Evolutionary conservation across 768 basidiomycete genomes (phyloP), one percentile per base, ranked within the genome.

Genomic region (Pisolithus orientalis): DNA sequence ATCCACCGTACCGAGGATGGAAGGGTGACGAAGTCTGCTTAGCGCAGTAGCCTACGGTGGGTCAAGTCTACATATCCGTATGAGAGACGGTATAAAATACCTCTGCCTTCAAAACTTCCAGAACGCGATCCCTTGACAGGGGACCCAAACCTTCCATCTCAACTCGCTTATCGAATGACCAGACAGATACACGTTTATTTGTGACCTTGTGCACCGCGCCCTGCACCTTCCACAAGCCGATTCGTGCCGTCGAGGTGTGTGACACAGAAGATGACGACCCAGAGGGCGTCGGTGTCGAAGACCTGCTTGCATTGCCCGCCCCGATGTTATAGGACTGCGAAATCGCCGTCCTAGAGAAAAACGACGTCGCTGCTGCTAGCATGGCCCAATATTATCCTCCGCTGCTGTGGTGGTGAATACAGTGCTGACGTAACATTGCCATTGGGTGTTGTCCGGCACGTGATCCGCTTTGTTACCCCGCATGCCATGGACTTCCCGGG

Each of bases 21-120:
- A 94, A 4, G 96, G 96, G 71, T 98, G 95, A 31, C 96, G 79
- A 42, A 98, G 72, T 57, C 85, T 80, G 27, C 90, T 82, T 17
- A 97, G 73, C 3, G 93, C 87, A 54, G 87, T 80, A 4, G 88
- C 90, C 94, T 94, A 54, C 10, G n/a, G 50, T 43, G 49, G 39
- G 38, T 64, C 13, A 65, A 57, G 38, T 28, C 21, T 17, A 9
- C 9, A 25, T 27, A 38, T 47, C 55, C 39, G 42, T 17, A 32
- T 10, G 17, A 32, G 14, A 59, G 39, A 48, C 46, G 16, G 32
- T 49, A 69, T 73, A 44, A 43, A 52, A 49, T 64, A 91, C 95
- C 84, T 99, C 95, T 29, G 84, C 80, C 69, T 94, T 97, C 66
- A 98, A 67, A 3, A 91, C 83, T 57, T 95, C 93, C 17, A 95